Conservation (phyloP, 345 rosid species). For the Raphanus sativus region DNA sequence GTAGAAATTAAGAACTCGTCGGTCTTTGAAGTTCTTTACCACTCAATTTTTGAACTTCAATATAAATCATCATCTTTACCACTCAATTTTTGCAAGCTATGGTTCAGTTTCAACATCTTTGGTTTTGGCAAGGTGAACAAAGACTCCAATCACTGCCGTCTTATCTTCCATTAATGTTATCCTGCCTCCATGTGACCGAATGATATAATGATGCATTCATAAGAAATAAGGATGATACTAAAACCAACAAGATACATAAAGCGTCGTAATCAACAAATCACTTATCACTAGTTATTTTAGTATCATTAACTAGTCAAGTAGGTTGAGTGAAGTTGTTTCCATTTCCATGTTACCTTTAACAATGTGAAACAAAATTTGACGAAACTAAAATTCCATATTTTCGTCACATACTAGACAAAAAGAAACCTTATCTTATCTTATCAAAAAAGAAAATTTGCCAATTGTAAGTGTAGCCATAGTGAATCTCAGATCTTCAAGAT, state of each 20-base stretch:
- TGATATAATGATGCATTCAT: neutral
- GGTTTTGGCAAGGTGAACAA: neutral
- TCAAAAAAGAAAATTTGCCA: slow-evolving; percentile 10
- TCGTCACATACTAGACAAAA: neutral
- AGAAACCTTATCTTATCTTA: slow-evolving; percentile 18
- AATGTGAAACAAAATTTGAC: slow-evolving; percentile 21
- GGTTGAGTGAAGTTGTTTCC: slow-evolving; percentile 2
- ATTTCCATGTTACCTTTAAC: neutral
- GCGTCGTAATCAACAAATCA: neutral
- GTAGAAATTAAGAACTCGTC: neutral
- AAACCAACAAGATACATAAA: neutral
- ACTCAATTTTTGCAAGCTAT: neutral
- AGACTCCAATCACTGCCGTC: neutral
- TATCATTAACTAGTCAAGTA: neutral
- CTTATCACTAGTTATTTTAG: neutral
- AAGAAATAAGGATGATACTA: neutral
- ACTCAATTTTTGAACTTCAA: no score
- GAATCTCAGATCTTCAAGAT: neutral
- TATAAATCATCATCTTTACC: neutral
- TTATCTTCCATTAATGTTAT: neutral
- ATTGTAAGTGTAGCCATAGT: slow-evolving; percentile 1
- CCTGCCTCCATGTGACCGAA: neutral
- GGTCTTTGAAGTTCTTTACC: neutral
- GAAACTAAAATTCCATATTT: neutral
- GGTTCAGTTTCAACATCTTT: neutral